phyloP scores from a whole-genome alignment of 257 asterid genomes.

The Solanum corneliomulleri region DNA sequence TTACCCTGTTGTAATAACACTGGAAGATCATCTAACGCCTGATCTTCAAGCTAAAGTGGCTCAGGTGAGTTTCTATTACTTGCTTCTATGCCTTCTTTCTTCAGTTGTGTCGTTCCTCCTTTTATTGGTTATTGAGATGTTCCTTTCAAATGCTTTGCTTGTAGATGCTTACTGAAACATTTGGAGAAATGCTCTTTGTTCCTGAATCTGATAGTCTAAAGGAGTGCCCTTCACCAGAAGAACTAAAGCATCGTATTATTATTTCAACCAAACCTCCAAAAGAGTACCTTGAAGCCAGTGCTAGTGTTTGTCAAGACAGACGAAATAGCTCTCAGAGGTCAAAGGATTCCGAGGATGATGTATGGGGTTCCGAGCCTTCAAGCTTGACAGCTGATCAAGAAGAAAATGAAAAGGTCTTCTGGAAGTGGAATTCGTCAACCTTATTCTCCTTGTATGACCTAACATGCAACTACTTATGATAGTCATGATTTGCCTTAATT shows the following conservation, averaged over 20 bases:
- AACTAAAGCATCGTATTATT: slow-evolving; percentile 52
- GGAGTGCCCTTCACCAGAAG: slow-evolving; percentile 77
- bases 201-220: slow-evolving; percentile 52
- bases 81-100: not conserved
- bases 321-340: slow-evolving; percentile 14
- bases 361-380: slow-evolving; percentile 82
- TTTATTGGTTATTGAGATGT: not conserved
- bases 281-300: slow-evolving; percentile 66
- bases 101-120: not conserved
- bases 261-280: slow-evolving; percentile 89
- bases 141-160: not conserved
- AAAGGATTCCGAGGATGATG: slow-evolving; percentile 59
- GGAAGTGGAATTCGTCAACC: not conserved
- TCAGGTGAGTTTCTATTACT: slow-evolving; percentile 28
- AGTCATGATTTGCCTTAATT: not conserved
- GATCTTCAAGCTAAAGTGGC: slow-evolving; percentile 86
- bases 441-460: not conserved
- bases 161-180: slow-evolving; percentile 57
- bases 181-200: slow-evolving; percentile 61
- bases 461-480: not conserved
- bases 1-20: slow-evolving; percentile 66
- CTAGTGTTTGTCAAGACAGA: slow-evolving; percentile 20
- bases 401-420: slow-evolving; percentile 36
- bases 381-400: slow-evolving; percentile 35
- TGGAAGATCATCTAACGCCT: slow-evolving; percentile 77